Conservation (phyloP, 169 alveolate species). For the Pseudocohnilembus persalinus region DNA sequence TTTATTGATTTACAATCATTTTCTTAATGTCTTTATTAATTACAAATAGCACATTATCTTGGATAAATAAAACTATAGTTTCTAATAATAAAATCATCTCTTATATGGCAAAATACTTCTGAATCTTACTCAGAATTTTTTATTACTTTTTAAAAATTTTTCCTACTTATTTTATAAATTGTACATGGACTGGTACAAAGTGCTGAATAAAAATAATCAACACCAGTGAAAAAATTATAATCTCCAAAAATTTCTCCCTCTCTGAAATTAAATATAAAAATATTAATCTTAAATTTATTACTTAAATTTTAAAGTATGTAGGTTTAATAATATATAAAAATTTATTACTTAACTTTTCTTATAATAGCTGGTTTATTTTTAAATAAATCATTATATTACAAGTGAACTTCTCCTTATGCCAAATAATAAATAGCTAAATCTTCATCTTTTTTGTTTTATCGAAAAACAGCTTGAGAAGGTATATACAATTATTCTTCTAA, state of each 20-base stretch:
- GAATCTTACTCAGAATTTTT: not conserved
- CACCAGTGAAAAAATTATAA: not conserved
- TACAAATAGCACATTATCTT: not conserved
- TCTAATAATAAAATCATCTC: not conserved
- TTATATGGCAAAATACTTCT: not conserved
- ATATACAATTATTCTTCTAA: not conserved
- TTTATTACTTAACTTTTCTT: not conserved
- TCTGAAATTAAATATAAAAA: no score
- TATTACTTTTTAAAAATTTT: no score
- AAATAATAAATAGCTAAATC: not conserved
- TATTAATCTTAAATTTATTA: no score
- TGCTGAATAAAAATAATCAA: not conserved
- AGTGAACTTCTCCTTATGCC: not conserved
- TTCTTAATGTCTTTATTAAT: not conserved
- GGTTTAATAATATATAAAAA: not conserved
- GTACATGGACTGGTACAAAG: not conserved
- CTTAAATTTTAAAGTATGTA: no score
- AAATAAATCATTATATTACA: not conserved
- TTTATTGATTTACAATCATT: not conserved
- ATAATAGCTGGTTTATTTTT: not conserved
- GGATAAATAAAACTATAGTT: not conserved
- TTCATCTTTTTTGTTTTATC: not conserved
- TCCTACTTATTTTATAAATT: not conserved
- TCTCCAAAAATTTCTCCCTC: not conserved
- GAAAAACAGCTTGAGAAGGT: not conserved